phyloP scores from a whole-genome alignment of 2,329 filamentous ascomycete species.

The Exophiala dermatitidis region DNA sequence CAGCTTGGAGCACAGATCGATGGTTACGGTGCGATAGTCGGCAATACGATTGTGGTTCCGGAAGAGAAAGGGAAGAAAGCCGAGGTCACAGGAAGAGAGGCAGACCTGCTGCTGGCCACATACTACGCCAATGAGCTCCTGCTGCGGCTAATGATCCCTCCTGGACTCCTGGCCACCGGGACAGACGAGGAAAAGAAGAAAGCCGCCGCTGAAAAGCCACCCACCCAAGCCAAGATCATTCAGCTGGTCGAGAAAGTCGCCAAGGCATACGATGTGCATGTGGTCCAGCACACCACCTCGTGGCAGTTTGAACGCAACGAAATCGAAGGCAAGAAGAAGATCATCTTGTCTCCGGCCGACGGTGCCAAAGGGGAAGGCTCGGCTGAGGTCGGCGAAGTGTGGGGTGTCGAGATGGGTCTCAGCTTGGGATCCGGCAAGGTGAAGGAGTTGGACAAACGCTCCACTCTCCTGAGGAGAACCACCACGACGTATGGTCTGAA shows the following conservation, averaged over 20 bases:
- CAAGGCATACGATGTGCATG: conserved; percentile 81
- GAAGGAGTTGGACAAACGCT: conserved; percentile 78
- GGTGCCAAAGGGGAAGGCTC: conserved; percentile 84
- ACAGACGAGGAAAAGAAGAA: conserved; percentile 95
- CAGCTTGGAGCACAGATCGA: conserved; percentile 99
- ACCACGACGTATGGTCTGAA: conserved; percentile 87
- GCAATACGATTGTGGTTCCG: conserved; percentile 76
- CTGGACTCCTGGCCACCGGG: conserved; percentile 73
- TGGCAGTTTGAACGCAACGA: conserved; percentile 97
- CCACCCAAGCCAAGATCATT: conserved; percentile 80
- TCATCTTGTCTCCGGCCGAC: conserved; percentile 74
- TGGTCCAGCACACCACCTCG: conserved; percentile 96
- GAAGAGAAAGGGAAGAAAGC: conserved; percentile 54
- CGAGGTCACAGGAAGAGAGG: conserved; percentile 65
- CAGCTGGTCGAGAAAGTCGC: conserved; percentile 82
- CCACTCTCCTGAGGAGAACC: conserved; percentile 89
- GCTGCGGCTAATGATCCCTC: conserved; percentile 80
- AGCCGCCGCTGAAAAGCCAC: conserved; percentile 72
- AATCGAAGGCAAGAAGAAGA: conserved; percentile 97
- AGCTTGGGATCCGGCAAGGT: conserved; percentile 88
- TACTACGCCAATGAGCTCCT: conserved; percentile 95
- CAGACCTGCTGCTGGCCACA: conserved; percentile 83
- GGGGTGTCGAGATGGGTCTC: conserved; percentile 95
- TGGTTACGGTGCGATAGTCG: conserved; percentile 92
- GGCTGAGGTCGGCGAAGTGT: conserved; percentile 85